Conservation (phyloP, 768 basidiomycete species). For the Termitomyces sp. region DNA sequence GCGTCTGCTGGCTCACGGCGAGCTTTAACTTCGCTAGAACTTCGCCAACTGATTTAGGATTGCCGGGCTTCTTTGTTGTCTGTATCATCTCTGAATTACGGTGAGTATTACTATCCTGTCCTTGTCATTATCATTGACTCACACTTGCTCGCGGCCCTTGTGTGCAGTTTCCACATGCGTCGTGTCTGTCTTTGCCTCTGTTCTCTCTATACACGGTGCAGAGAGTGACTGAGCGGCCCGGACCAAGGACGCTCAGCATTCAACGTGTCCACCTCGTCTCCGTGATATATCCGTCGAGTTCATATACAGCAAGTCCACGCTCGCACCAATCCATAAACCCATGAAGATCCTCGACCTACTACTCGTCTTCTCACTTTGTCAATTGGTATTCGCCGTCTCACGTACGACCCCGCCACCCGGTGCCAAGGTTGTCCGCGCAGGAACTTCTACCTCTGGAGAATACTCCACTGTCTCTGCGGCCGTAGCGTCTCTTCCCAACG, state of each 20-base stretch:
- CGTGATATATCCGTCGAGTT: not conserved
- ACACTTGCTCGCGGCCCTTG: not conserved
- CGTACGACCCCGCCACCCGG: slow-evolving; percentile 39
- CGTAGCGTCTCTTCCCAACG: slow-evolving; percentile 35
- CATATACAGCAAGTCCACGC: not conserved
- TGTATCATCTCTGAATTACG: not conserved
- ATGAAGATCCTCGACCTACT: not conserved
- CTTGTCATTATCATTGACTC: not conserved
- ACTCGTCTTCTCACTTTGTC: not conserved
- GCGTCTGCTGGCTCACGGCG: not conserved
- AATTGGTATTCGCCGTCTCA: slow-evolving; percentile 22
- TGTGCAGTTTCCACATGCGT: not conserved
- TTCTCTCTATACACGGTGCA: too few relatives aligned
- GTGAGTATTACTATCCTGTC: too few relatives aligned
- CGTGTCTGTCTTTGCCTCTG: not conserved
- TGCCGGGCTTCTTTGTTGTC: not conserved
- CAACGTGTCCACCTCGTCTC: not conserved
- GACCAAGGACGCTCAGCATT: too few relatives aligned
- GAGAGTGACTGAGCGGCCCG: not conserved
- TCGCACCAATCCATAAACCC: not conserved
- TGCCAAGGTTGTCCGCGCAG: slow-evolving; percentile 34
- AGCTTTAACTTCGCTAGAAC: not conserved
- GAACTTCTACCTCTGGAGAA: slow-evolving; percentile 33
- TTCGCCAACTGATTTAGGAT: not conserved
- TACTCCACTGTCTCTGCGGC: slow-evolving; percentile 35